Conservation (phyloP, 192 early-diverging fungal species). For the Coemansia umbellata region DNA sequence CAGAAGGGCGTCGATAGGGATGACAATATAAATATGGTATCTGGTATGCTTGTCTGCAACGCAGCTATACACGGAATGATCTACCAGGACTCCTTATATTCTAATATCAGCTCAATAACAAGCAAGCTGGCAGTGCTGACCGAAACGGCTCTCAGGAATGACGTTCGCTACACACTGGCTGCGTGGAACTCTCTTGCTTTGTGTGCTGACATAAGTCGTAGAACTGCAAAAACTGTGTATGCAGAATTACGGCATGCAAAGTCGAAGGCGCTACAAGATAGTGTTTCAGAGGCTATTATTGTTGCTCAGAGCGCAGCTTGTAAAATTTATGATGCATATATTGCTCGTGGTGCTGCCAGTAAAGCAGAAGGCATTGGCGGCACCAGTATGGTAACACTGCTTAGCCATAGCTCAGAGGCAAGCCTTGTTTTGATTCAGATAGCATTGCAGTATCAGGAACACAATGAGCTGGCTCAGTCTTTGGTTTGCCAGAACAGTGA, state of each 20-base stretch:
- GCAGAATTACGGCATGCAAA: slow-evolving; percentile 6
- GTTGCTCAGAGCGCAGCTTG: slow-evolving; percentile 11
- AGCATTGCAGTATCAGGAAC: slow-evolving; percentile 14
- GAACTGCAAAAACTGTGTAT: slow-evolving; percentile 8
- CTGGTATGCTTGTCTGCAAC: slow-evolving; percentile 4
- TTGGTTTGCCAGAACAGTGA: slow-evolving; percentile 1
- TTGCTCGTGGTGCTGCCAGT: slow-evolving; percentile 29
- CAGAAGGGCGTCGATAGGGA: not conserved
- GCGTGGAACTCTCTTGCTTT: slow-evolving; percentile 38
- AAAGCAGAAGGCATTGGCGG: slow-evolving; percentile 36
- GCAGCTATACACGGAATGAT: not conserved
- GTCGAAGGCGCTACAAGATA: not conserved
- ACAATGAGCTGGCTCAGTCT: not conserved
- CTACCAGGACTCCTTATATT: not conserved
- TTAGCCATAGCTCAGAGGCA: slow-evolving; percentile 23
- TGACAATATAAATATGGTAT: slow-evolving; percentile 4
- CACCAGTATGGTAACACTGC: slow-evolving; percentile 2
- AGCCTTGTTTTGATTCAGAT: slow-evolving; percentile 26
- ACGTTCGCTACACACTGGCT: slow-evolving; percentile 23
- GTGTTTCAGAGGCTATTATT: slow-evolving; percentile 1
- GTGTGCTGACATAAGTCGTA: slow-evolving; percentile 33
- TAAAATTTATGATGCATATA: slow-evolving; percentile 29
- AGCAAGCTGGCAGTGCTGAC: not conserved
- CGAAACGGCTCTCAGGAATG: slow-evolving; percentile 1
- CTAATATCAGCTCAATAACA: not conserved